These are phyloP conservation scores for Boletellus emodensis DNA, from an alignment of 768 basidiomycete genomes.

Conservation along the genomic window DNA sequence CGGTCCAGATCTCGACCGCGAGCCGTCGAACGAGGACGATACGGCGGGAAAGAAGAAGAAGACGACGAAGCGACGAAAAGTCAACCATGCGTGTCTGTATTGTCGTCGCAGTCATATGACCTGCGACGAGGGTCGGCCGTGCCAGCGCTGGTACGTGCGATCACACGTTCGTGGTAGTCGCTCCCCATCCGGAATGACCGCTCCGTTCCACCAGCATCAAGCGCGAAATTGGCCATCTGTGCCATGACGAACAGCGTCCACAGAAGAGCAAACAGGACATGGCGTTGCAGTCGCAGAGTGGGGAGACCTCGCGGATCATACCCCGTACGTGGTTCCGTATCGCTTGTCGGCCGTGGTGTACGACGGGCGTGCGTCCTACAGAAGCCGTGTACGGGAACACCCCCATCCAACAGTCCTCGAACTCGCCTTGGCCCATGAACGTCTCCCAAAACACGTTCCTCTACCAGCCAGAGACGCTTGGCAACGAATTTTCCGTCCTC, in stretches of 20 bases:
- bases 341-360: neutral
- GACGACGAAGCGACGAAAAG: conserved; percentile 68
- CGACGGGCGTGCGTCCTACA: neutral
- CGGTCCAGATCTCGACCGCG: conserved; percentile 22
- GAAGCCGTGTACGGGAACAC: conserved; percentile 23
- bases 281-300: conserved; percentile 21
- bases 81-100: conserved; percentile 91
- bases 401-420: conserved; percentile 25
- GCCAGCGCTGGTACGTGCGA: conserved; percentile 82
- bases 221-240: conserved; percentile 92
- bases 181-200: conserved; percentile 3
- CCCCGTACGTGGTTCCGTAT: conserved; percentile 17
- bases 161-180: conserved; percentile 1
- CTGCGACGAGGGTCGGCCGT: conserved; percentile 85
- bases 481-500: conserved; percentile 79
- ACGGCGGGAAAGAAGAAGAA: conserved; percentile 39
- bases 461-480: conserved; percentile 70
- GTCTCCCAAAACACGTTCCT: conserved; percentile 50
- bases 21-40: conserved; percentile 32
- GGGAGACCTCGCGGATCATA: conserved; percentile 33
- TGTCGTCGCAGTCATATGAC: conserved; percentile 93
- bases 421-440: conserved; percentile 53
- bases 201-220: conserved; percentile 64
- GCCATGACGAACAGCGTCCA: conserved; percentile 78
- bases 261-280: conserved; percentile 43